Base-by-base conservation (phyloP, 805 yeast genomes). In the Candida alai region DNA sequence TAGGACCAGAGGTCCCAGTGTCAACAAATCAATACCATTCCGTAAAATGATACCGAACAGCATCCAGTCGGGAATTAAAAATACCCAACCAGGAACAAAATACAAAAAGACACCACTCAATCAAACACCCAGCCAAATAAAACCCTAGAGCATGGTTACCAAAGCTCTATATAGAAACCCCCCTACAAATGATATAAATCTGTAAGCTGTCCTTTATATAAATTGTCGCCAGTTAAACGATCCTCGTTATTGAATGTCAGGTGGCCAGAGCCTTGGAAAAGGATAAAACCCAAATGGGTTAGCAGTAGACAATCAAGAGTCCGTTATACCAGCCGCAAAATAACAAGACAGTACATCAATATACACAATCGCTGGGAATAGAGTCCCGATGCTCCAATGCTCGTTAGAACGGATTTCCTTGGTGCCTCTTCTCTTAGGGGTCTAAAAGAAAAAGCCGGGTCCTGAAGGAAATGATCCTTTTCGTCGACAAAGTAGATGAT, bases 1-100 rank as follows among this genome's bases (percentile, higher is more conserved):
- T 76, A 68, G 79, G 70, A 65, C n/a, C 59, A 52, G 67, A 43
- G 49, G 58, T 65, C 72, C 78, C 81, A 58, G 41, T 76, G 82
- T 84, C 84, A 82, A 79, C 76, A 49, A 23, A 39, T 19, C 32
- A 20, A 19, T 20, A 29, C 23, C 32, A 29, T 24, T 30, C 31
- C 23, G 22, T n/a, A 14, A 16, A 35, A 16, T 18, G 24, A 29
- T 14, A 30, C 17, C 20, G 23, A 15, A 18, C 20, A 39, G 37
- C 60, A 49, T 37, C 56, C 54, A 46, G 35, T 22, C 43, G 29
- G 34, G 49, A 39, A 20, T 34, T 29, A 30, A 20, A 32, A 27
- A 43, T 40, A 42, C 50, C 42, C 32, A 32, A 33, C 35, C 40
- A 46, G 52, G 52, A 33, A 24, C 24, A 9, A 3, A 19, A 29